These are phyloP conservation scores for Diospyros kaki DNA, from an alignment of 148 eudicot genomes.

Conservation along the genomic window DNA sequence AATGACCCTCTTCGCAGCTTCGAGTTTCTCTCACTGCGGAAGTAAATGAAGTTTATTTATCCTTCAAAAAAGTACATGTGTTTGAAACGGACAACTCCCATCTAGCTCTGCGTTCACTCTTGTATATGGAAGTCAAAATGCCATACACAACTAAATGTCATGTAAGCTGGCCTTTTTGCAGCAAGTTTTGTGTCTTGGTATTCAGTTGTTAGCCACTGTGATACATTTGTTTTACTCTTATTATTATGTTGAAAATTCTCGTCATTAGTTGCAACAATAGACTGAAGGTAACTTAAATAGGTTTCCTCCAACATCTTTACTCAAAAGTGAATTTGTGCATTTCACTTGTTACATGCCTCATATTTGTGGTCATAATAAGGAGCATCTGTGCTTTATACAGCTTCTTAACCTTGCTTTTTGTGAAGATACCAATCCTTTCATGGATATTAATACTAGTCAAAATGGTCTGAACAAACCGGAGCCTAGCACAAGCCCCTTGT, in stretches of 20 bases:
- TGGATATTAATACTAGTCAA: too few species aligned
- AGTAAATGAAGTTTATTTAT: constrained; percentile 25
- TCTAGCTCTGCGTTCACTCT: background rate
- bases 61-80: background rate
- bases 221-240: constrained; percentile 15
- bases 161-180: too few species aligned
- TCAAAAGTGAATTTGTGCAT: too few species aligned
- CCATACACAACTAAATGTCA: background rate
- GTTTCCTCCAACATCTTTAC: too few species aligned
- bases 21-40: constrained; percentile 78
- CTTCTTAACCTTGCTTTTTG: too few species aligned
- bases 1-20: constrained; percentile 89
- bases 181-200: background rate
- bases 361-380: too few species aligned
- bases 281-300: too few species aligned
- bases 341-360: too few species aligned
- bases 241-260: constrained; percentile 5
- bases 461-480: too few species aligned
- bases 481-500: too few species aligned
- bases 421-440: too few species aligned
- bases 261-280: background rate
- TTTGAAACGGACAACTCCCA: constrained; percentile 2
- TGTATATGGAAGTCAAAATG: constrained; percentile 14
- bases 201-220: background rate
- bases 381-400: too few species aligned